A percentile compares a stretch with the other conserved stretches of the same genome.
These are phyloP conservation scores for Mycena floridula DNA, from an alignment of 768 basidiomycete species.

Conservation along the genomic window DNA sequence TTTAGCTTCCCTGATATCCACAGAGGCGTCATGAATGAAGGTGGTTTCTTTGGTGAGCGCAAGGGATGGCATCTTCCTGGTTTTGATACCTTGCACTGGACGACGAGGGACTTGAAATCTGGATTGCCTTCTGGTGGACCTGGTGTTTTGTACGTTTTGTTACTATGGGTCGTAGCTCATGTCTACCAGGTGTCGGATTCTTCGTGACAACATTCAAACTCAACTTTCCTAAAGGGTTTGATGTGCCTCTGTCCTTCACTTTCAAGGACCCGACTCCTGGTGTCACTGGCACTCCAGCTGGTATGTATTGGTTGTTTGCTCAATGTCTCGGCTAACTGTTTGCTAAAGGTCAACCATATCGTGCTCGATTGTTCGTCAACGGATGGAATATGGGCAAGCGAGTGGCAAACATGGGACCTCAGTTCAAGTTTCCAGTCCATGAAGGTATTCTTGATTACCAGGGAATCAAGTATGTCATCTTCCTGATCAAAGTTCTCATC, in stretches of 20 bases:
- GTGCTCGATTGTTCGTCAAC: constrained; percentile 49
- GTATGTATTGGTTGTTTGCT: constrained; percentile 46
- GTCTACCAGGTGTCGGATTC: no score
- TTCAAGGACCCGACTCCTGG: constrained; percentile 36
- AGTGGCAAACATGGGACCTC: constrained; percentile 44
- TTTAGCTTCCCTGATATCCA: constrained; percentile 38
- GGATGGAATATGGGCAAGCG: constrained; percentile 64
- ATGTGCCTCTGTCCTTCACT: constrained; percentile 46
- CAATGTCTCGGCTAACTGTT: constrained; percentile 36
- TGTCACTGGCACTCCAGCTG: constrained; percentile 44
- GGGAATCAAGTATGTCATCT: constrained; percentile 38
- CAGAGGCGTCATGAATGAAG: constrained; percentile 43
- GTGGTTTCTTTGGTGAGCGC: constrained; percentile 35
- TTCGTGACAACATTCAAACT: constrained; percentile 52
- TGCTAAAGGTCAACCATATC: constrained; percentile 36
- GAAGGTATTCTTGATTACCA: constrained; percentile 50
- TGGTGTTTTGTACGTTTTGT: no score
- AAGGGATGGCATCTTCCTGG: constrained; percentile 51
- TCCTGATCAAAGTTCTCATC: not conserved
- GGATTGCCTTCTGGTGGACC: constrained; percentile 30
- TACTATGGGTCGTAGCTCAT: no score
- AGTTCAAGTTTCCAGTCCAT: constrained; percentile 53
- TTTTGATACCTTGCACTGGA: constrained; percentile 47
- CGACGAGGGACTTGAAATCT: constrained; percentile 30
- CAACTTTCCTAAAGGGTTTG: constrained; percentile 35